phyloP scores from a whole-genome alignment of 495 filamentous ascomycete species.

The Durotheca rogersii region DNA sequence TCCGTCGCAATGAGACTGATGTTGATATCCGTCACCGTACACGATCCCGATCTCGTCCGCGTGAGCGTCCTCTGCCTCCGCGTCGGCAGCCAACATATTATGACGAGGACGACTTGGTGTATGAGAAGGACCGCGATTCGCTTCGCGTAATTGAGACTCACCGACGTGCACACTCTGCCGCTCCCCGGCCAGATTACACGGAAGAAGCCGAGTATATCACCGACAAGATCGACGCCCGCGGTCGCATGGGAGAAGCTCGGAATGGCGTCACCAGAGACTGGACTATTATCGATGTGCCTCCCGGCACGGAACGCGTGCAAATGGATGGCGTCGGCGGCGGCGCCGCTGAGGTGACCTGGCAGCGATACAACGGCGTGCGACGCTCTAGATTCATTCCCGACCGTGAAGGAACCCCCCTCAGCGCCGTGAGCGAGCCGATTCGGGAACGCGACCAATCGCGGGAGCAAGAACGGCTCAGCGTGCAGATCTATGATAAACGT shows the following conservation, averaged over 20 bases:
- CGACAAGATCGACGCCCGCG: conserved; percentile 57
- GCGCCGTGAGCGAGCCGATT: conserved; percentile 15
- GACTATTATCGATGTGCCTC: conserved; percentile 76
- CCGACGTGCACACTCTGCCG: conserved; percentile 50
- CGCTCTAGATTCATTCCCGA: conserved; percentile 65
- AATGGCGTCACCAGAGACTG: conserved; percentile 70
- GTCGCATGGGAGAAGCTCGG: conserved; percentile 64
- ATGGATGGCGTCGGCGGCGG: conserved; percentile 74
- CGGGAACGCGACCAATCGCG: conserved; percentile 38
- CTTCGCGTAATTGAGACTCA: conserved; percentile 50
- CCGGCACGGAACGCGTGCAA: conserved; percentile 70
- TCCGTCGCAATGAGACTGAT: conserved; percentile 47
- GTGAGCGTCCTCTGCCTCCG: conserved; percentile 36
- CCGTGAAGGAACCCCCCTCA: conserved; percentile 40
- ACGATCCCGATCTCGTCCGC: conserved; percentile 38
- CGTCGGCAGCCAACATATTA: conserved; percentile 37
- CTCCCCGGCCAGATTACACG: conserved; percentile 43
- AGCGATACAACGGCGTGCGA: conserved; percentile 72
- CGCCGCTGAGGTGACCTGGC: conserved; percentile 69
- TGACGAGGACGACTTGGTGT: conserved; percentile 44
- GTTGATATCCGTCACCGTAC: conserved; percentile 48
- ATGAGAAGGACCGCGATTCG: conserved; percentile 61
- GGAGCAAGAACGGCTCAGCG: conserved; percentile 43
- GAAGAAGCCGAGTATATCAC: conserved; percentile 70
- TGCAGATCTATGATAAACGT: conserved; percentile 45